These are phyloP conservation scores for Paratrypanosoma confusum DNA, from an alignment of 208 protist genomes.

Conservation along the genomic window DNA sequence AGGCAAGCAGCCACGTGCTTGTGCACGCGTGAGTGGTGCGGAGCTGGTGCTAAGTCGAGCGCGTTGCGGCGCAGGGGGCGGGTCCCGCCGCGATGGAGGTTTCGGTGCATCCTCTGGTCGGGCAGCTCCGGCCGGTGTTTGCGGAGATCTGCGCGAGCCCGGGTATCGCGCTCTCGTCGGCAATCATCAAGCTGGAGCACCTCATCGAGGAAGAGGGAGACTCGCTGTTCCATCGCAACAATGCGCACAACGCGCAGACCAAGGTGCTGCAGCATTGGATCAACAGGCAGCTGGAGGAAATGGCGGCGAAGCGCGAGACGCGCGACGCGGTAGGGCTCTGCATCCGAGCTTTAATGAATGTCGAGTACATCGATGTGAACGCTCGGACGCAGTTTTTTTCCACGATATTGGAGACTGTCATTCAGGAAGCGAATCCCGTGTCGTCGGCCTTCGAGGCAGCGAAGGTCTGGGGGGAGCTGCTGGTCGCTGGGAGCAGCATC, in stretches of 20 bases:
- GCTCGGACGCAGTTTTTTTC: conserved; percentile 66
- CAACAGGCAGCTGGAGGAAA: conserved; percentile 51
- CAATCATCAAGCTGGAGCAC: conserved; percentile 73
- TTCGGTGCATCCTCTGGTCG: conserved; percentile 67
- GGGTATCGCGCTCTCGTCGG: conserved; percentile 34
- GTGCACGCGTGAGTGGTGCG: no score
- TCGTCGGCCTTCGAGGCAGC: conserved; percentile 34
- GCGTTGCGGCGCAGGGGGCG: no score
- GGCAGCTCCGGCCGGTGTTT: conserved; percentile 80
- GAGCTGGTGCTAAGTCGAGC: no score
- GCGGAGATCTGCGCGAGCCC: conserved; percentile 35
- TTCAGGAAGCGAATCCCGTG: conserved; percentile 36
- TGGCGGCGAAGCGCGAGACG: conserved; percentile 53
- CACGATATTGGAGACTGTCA: conserved; percentile 42
- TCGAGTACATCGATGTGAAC: conserved; percentile 74
- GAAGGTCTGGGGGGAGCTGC: conserved; percentile 64
- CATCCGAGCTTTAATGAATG: conserved; percentile 45
- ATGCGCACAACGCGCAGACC: conserved; percentile 32
- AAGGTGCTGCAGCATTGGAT: conserved; percentile 53
- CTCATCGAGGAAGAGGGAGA: conserved; percentile 83
- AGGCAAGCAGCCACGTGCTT: no score
- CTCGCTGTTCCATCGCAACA: conserved; percentile 56
- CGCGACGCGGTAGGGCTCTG: conserved; percentile 54
- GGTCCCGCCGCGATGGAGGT: no score
- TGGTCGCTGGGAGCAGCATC: conserved; percentile 66